phyloP scores from a whole-genome alignment of 225 moss, liverwort and hornwort genomes.

The Ulota crispa region DNA sequence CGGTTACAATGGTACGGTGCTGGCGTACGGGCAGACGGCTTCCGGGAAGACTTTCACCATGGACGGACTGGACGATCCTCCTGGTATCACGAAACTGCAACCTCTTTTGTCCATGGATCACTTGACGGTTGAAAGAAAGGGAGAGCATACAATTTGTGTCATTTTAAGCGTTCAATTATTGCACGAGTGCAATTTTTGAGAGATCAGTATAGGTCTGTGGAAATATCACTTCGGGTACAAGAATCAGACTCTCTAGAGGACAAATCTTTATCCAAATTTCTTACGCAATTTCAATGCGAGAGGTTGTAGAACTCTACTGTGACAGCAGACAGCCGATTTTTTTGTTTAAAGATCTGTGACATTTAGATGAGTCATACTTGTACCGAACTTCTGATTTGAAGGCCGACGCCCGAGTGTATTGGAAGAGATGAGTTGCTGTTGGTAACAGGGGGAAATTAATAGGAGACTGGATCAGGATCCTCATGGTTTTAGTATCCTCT shows the following conservation, averaged over 20 bases:
- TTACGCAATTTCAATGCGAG: not conserved
- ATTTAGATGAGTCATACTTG: not conserved
- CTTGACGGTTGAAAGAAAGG: not conserved
- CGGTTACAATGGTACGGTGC: conserved; percentile 93
- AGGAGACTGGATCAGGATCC: not conserved
- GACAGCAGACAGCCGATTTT: not conserved
- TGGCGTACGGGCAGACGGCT: conserved; percentile 96
- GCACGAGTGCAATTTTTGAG: not conserved
- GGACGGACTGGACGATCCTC: conserved; percentile 90
- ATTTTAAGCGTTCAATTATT: too few species aligned
- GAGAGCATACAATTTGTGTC: not conserved
- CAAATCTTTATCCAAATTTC: not conserved
- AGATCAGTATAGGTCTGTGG: not conserved
- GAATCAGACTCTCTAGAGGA: not conserved
- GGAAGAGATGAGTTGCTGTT: not conserved
- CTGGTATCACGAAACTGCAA: conserved; percentile 51
- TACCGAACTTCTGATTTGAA: not conserved
- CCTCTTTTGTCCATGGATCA: not conserved
- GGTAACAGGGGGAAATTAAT: not conserved
- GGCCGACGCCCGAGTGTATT: not conserved
- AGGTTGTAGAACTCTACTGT: not conserved
- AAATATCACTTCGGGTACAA: not conserved
- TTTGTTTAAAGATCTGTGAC: not conserved
- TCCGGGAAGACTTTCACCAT: conserved; percentile 99
- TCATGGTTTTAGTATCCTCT: not conserved